These are phyloP conservation scores for Elongisporangium senticosum DNA, from an alignment of 352 stramenopile genomes.

Conservation along the genomic window DNA sequence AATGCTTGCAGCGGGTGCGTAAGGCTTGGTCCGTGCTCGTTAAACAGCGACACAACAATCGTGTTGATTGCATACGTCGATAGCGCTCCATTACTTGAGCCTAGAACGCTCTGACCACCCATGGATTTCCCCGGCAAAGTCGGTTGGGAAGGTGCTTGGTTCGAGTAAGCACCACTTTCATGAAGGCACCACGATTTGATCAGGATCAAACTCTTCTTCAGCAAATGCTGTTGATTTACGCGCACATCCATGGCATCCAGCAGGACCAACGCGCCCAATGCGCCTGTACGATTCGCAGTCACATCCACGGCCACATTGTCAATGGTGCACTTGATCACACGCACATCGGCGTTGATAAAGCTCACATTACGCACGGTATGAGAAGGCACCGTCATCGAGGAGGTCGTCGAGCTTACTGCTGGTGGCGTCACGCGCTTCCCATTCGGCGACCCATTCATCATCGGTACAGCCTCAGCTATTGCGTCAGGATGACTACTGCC, in stretches of 20 bases:
- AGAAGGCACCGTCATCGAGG: too few relatives aligned
- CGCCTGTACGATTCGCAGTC: conserved; percentile 79
- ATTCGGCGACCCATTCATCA: conserved; percentile 19
- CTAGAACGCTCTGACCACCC: conserved; percentile 51
- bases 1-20: conserved; percentile 79
- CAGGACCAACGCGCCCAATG: conserved; percentile 72
- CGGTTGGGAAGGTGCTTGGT: background rate
- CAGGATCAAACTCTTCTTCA: conserved; percentile 86
- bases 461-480: background rate
- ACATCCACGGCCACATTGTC: conserved; percentile 89
- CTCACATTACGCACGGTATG: conserved; percentile 86
- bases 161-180: conserved; percentile 60
- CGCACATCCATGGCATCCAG: conserved; percentile 80
- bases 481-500: conserved; percentile 19
- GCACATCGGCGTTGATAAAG: conserved; percentile 86
- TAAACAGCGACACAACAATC: conserved; percentile 88
- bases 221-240: conserved; percentile 72
- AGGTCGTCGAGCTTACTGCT: background rate
- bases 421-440: conserved; percentile 2
- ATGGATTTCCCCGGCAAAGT: background rate
- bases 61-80: conserved; percentile 87
- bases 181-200: conserved; percentile 90
- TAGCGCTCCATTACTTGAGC: conserved; percentile 68
- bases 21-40: conserved; percentile 65
- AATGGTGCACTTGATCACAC: conserved; percentile 88